Evolutionary conservation across 106 monocot species (phyloP), one percentile per base, ranked within the genome.

Genomic region (Apostasia ramifera): DNA sequence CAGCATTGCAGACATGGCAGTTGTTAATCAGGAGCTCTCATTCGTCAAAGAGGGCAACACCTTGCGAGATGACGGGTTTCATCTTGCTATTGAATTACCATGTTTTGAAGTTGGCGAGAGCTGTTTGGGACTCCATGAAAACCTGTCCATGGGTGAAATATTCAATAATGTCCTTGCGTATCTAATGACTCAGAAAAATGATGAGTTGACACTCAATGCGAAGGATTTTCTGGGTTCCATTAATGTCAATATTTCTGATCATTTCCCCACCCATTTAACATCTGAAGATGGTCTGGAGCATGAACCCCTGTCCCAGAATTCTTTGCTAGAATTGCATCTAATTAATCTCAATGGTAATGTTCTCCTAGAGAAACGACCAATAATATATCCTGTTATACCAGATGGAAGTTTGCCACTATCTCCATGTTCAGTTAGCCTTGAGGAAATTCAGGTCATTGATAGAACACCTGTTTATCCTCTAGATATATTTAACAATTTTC

Each of bases 391-490:
- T 41, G 13, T 76, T 13, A 69, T 66, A 67, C 57, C 78, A 74
- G 64, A 73, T 80, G 91, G 74, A 44, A 61, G 66, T 59, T 89
- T 37, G 73, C 61, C 72, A 48, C 73, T 62, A 59, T 62, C 80
- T 13, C 86, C 88, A 15, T 83, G 80, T 77, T 81, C 75, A n/a
- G 14, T 86, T 73, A 61, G 63, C 72, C 79, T 83, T 57, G 82
- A 86, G 78, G 88, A 89, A 76, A 78, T 87, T 26, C 78, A 92
- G 64, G 78, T 85, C 38, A 71, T 97, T 67, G 92, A 97, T 71
- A 58, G 74, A 56, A 55, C 66, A 84, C 40, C 72, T 53, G 47
- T 66, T 57, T 54, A 79, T 66, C 59, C 66, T 10, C 82, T 71
- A 46, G 61, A 84, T 76, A 76, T 75, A 3, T 77, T 89, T 73